Evolutionary conservation across 2,329 filamentous ascomycete species (phyloP).

Genomic region (Arthrobotrys megalospora): DNA sequence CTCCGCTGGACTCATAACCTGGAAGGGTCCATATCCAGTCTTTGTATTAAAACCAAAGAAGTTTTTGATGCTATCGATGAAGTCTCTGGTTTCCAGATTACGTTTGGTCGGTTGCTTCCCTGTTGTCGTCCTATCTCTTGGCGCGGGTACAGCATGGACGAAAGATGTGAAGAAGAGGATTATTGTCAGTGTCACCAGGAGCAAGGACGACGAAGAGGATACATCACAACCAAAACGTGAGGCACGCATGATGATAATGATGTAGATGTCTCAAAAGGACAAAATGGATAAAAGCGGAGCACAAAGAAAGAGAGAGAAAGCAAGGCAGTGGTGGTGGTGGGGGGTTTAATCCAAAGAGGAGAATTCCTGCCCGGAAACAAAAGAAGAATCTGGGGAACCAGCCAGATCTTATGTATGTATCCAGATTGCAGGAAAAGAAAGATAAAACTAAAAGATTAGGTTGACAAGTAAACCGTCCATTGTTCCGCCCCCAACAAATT

Average conservation of each 20-base stretch:
- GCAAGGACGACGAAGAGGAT: conserved; percentile 27
- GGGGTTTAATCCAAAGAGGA: conserved; percentile 14
- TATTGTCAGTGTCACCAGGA: conserved; percentile 48
- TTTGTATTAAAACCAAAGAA: conserved; percentile 34
- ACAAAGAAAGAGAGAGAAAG: conserved; percentile 8
- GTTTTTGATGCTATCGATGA: conserved; percentile 44
- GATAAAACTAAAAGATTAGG: conserved; percentile 34
- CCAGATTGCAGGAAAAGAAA: conserved; percentile 17
- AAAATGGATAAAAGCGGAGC: conserved; percentile 1
- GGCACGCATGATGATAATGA: conserved; percentile 46
- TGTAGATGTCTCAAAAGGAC: conserved; percentile 24
- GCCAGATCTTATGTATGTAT: conserved; percentile 58
- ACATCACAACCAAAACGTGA: conserved; percentile 8
- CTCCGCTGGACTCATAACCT: conserved; percentile 35
- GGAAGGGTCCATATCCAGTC: conserved; percentile 49
- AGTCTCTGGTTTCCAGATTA: conserved; percentile 35
- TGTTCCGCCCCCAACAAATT: conserved; percentile 21
- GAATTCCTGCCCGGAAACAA: conserved; percentile 41
- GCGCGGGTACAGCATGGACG: conserved; percentile 29
- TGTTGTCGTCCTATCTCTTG: conserved; percentile 40
- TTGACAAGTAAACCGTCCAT: conserved; percentile 24
- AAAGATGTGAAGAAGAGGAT: conserved; percentile 35
- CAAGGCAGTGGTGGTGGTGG: conserved; percentile 10
- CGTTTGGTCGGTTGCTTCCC: conserved; percentile 33
- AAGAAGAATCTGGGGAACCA: conserved; percentile 58